Evolutionary conservation across 768 basidiomycete genomes (phyloP).

Genomic region (Boletus barrowsii): DNA sequence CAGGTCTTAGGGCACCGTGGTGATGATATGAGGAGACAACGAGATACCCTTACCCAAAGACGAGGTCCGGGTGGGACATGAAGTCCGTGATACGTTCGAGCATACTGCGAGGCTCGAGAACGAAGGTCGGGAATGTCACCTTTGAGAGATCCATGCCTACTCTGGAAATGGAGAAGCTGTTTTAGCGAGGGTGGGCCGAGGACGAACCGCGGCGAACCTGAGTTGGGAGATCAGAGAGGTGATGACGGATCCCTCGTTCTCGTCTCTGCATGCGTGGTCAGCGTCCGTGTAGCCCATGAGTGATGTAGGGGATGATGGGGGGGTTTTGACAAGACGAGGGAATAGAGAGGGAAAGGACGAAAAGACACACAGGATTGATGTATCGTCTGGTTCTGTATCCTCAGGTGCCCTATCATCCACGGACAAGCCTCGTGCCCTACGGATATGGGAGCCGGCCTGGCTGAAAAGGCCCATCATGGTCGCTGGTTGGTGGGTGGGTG

Average conservation of each 20-base stretch:
- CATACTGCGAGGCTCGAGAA: conserved; percentile 95
- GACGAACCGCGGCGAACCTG: conserved; percentile 44
- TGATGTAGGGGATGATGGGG: neutral
- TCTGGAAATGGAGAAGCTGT: conserved; percentile 37
- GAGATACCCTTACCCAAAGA: conserved; percentile 73
- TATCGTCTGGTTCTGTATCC: conserved; percentile 86
- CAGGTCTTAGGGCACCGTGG: conserved; percentile 22
- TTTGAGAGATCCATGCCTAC: conserved; percentile 96
- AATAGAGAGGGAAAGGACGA: conserved; percentile 16
- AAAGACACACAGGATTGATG: conserved; percentile 75
- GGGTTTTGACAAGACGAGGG: conserved; percentile 29
- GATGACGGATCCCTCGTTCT: conserved; percentile 91
- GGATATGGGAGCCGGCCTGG: conserved; percentile 61
- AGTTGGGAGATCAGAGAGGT: conserved; percentile 85
- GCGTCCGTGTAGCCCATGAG: conserved; percentile 32
- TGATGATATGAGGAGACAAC: conserved; percentile 10
- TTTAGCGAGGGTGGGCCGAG: conserved; percentile 7
- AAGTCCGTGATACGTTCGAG: conserved; percentile 99
- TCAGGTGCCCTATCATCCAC: conserved; percentile 72
- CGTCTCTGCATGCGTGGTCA: conserved; percentile 62
- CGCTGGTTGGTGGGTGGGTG: conserved; percentile 9
- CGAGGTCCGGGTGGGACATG: conserved; percentile 96
- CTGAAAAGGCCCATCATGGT: conserved; percentile 80
- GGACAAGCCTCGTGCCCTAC: conserved; percentile 64
- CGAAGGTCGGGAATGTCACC: conserved; percentile 92